Evolutionary conservation across 129 eudicot genomes (phyloP).

Genomic region (Escallonia herrerae): DNA sequence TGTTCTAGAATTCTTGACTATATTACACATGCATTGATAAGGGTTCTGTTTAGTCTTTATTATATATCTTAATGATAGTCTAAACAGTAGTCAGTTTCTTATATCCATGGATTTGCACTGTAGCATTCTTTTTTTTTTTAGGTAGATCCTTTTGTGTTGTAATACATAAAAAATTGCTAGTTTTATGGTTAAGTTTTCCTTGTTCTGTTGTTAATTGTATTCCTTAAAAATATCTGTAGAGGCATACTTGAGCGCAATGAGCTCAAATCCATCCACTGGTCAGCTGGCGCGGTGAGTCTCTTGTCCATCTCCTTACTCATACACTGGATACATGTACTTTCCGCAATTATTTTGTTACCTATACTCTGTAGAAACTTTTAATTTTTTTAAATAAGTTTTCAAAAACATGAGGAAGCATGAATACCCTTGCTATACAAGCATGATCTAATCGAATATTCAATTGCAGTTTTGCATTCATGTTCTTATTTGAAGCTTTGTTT

Average conservation of each 20-base stretch:
- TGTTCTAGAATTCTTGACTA: background rate
- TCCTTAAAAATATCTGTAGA: constrained; percentile 45
- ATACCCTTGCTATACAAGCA: too few relatives aligned
- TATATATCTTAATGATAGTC: constrained; percentile 3
- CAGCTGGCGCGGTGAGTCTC: constrained; percentile 57
- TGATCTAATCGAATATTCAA: too few relatives aligned
- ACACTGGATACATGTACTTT: too few relatives aligned
- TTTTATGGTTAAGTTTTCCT: background rate
- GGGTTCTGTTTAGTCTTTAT: background rate
- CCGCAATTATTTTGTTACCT: too few relatives aligned
- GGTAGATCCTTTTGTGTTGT: background rate
- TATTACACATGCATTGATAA: background rate
- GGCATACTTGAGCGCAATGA: constrained; percentile 70
- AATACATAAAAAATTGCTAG: background rate
- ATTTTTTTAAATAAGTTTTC: too few relatives aligned
- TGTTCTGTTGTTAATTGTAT: constrained; percentile 10
- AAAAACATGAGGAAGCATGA: too few relatives aligned
- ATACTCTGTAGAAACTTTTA: too few relatives aligned
- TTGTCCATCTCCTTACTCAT: constrained; percentile 1
- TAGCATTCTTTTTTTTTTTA: background rate
- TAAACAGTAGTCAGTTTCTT: background rate
- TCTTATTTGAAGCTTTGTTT: too few relatives aligned
- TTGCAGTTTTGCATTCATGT: too few relatives aligned
- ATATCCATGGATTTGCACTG: background rate
- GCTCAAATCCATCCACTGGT: constrained; percentile 73